Evolutionary conservation across 23 red algal species (phyloP).

Genomic region (Agarophyton chilense): DNA sequence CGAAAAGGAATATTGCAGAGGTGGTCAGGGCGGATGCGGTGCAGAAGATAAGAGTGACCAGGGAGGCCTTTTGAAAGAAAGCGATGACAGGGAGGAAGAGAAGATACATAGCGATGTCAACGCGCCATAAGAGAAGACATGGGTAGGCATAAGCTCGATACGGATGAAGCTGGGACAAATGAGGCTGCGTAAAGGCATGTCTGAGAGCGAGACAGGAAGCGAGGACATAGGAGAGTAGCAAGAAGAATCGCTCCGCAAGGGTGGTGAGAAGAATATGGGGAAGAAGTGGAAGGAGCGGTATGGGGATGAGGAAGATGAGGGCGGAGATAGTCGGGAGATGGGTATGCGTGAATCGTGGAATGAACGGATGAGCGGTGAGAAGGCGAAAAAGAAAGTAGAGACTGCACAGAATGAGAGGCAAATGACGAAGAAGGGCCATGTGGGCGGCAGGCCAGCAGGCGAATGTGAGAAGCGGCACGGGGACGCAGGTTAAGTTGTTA

Average conservation of each 20-base stretch:
- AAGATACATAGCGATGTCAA: conserved; percentile 27
- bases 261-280: conserved; percentile 26
- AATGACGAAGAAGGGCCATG: conserved; percentile 23
- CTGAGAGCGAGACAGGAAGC: background rate
- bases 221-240: background rate
- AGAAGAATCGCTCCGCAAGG: background rate
- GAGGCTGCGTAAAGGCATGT: background rate
- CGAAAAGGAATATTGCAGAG: conserved; percentile 8
- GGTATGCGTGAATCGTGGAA: background rate
- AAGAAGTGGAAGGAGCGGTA: conserved; percentile 19
- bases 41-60: background rate
- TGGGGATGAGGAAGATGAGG: conserved; percentile 26
- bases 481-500: no score
- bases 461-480: background rate
- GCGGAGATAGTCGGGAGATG: background rate
- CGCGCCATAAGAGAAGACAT: conserved; percentile 16
- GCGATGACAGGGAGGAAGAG: conserved; percentile 1
- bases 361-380: conserved; percentile 24
- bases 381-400: conserved; percentile 24
- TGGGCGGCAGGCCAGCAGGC: background rate
- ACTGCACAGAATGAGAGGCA: conserved; percentile 8
- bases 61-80: conserved; percentile 1
- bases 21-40: background rate
- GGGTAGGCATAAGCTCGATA: background rate
- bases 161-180: background rate